Evolutionary conservation across 2,329 filamentous ascomycete genomes (phyloP).

Genomic region (Fusarium subtropicale): DNA sequence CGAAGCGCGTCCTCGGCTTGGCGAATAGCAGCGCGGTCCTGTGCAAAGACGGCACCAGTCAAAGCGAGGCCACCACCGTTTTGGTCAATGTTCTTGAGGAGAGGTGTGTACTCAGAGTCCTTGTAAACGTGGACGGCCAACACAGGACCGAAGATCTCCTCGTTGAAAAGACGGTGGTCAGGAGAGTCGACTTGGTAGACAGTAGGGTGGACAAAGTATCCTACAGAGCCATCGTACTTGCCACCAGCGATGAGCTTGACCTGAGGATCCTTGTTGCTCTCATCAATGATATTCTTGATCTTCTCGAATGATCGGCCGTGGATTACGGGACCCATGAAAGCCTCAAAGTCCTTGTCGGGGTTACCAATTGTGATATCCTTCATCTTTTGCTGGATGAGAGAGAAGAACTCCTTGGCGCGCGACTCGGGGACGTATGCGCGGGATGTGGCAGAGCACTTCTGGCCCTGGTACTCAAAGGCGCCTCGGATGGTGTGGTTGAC

Average conservation of each 20-base stretch:
- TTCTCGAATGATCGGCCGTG: conserved; percentile 85
- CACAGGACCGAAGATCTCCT: conserved; percentile 86
- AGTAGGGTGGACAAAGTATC: conserved; percentile 86
- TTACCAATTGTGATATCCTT: conserved; percentile 76
- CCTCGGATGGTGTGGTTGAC: conserved; percentile 86
- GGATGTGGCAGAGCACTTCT: conserved; percentile 90
- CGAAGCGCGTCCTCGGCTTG: conserved; percentile 63
- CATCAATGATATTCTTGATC: conserved; percentile 79
- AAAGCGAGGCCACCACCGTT: conserved; percentile 59
- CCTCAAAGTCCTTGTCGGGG: conserved; percentile 74
- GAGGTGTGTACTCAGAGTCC: conserved; percentile 62
- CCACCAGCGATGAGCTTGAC: conserved; percentile 81
- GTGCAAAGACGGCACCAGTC: conserved; percentile 63
- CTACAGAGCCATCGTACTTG: conserved; percentile 78
- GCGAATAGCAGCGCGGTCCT: conserved; percentile 60
- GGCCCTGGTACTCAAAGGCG: conserved; percentile 90
- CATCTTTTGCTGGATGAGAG: conserved; percentile 73
- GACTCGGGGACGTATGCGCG: conserved; percentile 83
- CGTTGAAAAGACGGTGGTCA: conserved; percentile 76
- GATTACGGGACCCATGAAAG: conserved; percentile 88
- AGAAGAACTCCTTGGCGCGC: conserved; percentile 76
- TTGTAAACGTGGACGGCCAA: conserved; percentile 81
- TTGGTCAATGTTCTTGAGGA: conserved; percentile 54
- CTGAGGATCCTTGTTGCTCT: conserved; percentile 78
- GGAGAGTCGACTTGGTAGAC: conserved; percentile 81